Evolutionary conservation across 2,329 filamentous ascomycete genomes (phyloP).

Genomic region (Didymella pomorum): DNA sequence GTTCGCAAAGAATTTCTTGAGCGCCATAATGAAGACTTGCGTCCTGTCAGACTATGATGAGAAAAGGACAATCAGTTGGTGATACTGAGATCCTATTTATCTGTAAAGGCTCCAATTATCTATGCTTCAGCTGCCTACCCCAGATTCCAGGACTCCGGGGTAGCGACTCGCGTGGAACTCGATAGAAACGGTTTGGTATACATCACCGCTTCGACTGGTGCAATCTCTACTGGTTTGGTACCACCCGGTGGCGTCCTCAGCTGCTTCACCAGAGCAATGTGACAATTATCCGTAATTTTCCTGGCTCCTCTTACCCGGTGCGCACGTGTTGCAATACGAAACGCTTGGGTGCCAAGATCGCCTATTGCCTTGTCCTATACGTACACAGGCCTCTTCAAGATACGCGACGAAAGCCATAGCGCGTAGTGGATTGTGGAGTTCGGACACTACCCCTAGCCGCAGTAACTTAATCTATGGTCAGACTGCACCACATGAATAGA

Average conservation of each 20-base stretch:
- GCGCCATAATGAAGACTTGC: background rate
- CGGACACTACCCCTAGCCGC: background rate
- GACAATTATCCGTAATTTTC: background rate
- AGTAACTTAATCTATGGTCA: background rate
- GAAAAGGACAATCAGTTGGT: background rate
- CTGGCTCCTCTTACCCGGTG: background rate
- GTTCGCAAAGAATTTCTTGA: background rate
- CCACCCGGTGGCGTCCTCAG: background rate
- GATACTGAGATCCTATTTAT: background rate
- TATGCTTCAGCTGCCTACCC: background rate
- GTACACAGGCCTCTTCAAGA: background rate
- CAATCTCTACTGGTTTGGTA: background rate
- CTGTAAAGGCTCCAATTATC: background rate
- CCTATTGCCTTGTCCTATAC: background rate
- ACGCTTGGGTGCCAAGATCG: background rate
- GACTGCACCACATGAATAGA: background rate
- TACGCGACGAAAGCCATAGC: background rate
- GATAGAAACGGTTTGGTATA: background rate
- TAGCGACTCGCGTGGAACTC: background rate
- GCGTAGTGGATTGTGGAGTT: background rate
- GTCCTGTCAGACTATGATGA: background rate
- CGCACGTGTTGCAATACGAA: background rate
- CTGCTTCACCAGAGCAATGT: background rate
- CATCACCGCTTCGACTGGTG: background rate
- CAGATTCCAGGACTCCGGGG: background rate